phyloP scores from a whole-genome alignment of 176 grass and related monocot species.

The Cocos nucifera region DNA sequence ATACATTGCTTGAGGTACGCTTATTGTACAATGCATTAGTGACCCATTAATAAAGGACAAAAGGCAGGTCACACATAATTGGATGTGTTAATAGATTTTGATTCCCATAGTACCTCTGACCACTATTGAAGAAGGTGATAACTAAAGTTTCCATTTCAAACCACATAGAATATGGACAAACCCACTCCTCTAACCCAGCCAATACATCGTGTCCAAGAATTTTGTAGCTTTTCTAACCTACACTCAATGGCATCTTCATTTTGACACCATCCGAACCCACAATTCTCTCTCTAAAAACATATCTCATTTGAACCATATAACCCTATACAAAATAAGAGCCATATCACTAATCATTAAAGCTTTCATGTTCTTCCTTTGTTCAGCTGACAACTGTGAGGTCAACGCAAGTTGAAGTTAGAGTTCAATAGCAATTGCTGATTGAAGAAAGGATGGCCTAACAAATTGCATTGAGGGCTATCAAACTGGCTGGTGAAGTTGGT shows the following conservation, averaged over 20 bases:
- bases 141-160: not conserved
- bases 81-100: not conserved
- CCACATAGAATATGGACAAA: constrained; percentile 2
- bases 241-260: too few species aligned
- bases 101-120: not conserved
- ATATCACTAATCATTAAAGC: too few species aligned
- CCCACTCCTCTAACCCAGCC: not conserved
- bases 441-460: constrained; percentile 19
- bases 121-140: too few species aligned
- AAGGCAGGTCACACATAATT: not conserved
- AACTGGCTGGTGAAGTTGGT: not conserved
- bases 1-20: too few species aligned
- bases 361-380: too few species aligned
- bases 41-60: not conserved
- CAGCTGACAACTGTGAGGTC: not conserved
- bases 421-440: constrained; percentile 21
- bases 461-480: constrained; percentile 26
- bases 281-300: too few species aligned
- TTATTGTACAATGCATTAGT: too few species aligned
- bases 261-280: too few species aligned
- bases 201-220: not conserved
- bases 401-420: not conserved
- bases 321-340: too few species aligned
- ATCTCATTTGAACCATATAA: too few species aligned
- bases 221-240: too few species aligned